A percentile compares a stretch with the other conserved stretches of the same genome.
These are phyloP conservation scores for Kondoa subrosea DNA, from an alignment of 768 basidiomycete genomes.

Conservation along the genomic window DNA sequence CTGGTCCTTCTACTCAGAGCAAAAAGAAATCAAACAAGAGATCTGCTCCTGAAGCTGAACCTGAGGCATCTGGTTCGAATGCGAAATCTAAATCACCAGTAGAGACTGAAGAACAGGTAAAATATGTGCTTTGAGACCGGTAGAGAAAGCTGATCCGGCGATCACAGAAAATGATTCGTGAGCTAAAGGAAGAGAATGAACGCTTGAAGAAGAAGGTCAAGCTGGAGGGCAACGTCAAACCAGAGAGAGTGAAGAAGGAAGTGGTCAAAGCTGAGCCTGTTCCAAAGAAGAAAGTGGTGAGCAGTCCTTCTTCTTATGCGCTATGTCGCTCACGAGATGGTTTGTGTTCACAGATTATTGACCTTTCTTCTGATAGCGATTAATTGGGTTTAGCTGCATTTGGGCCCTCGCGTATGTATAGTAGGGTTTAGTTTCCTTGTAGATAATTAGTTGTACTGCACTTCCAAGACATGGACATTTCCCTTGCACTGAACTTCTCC, in stretches of 20 bases:
- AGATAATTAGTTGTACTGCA: no score
- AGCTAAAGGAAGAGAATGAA: not conserved
- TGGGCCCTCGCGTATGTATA: no score
- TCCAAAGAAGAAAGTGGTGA: not conserved
- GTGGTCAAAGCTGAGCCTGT: not conserved
- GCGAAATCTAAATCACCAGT: not conserved
- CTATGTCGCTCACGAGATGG: no score
- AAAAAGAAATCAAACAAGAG: not conserved
- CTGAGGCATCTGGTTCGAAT: not conserved
- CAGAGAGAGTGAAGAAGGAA: not conserved
- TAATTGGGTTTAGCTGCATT: no score
- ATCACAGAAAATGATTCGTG: not conserved
- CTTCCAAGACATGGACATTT: no score
- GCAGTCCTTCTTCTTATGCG: not conserved
- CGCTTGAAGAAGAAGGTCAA: not conserved
- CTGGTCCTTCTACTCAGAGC: not conserved
- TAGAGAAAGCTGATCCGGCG: no score
- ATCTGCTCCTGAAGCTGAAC: not conserved
- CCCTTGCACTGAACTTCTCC: no score
- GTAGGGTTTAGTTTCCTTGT: no score
- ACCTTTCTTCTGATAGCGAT: no score
- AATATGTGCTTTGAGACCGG: no score
- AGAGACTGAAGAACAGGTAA: not conserved
- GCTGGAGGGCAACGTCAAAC: not conserved
- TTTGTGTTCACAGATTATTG: no score